These are phyloP conservation scores for Xylaria sp. DNA, from an alignment of 2,329 filamentous ascomycete genomes.

Conservation along the genomic window DNA sequence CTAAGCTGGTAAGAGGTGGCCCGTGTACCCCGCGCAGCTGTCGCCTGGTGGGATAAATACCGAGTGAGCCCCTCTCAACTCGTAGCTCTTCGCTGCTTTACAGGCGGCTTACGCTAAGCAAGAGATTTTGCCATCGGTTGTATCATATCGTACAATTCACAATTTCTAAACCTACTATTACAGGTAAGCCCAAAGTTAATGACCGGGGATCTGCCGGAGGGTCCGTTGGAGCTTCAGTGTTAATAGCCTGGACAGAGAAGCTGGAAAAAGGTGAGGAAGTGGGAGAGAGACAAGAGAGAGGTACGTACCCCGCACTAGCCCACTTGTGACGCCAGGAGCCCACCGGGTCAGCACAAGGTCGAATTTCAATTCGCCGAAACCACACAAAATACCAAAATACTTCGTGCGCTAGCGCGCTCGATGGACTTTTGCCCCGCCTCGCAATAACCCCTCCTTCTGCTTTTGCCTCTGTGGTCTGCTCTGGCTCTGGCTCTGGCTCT, in stretches of 20 bases:
- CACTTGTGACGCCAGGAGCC: conserved; percentile 30
- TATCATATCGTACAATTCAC: background rate
- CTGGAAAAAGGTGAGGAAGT: background rate
- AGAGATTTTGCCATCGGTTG: background rate
- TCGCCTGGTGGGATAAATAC: background rate
- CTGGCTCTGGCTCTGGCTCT: background rate
- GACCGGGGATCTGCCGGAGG: conserved; percentile 15
- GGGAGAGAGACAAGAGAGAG: background rate
- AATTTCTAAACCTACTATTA: background rate
- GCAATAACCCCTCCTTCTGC: conserved; percentile 36
- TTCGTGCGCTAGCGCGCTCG: conserved; percentile 14
- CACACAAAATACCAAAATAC: conserved; percentile 14
- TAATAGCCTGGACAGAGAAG: too few species aligned
- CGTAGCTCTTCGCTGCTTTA: background rate
- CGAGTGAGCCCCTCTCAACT: background rate
- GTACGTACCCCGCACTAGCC: conserved; percentile 32
- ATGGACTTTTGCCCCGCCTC: conserved; percentile 38
- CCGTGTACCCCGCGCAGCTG: background rate
- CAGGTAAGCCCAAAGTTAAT: background rate
- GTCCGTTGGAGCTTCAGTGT: background rate
- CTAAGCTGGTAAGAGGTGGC: background rate
- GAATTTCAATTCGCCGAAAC: conserved; percentile 36
- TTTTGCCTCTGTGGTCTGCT: conserved; percentile 2
- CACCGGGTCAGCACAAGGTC: conserved; percentile 31
- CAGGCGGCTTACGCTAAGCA: background rate